phyloP scores from a whole-genome alignment of 192 early-diverging fungal genomes.

The Linnemannia schmuckeri region DNA sequence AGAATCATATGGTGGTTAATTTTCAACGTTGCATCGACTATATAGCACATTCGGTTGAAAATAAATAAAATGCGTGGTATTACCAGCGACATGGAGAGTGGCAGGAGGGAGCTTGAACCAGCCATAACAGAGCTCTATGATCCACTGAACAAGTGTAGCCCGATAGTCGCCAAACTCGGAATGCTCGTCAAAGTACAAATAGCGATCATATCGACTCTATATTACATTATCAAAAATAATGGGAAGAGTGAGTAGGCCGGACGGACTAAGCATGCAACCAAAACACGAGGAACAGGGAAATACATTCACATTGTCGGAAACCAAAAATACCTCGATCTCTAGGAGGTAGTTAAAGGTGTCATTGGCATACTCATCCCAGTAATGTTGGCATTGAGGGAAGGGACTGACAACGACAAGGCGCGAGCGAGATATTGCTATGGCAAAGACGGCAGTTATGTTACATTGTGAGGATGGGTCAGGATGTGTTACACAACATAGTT shows the following conservation, averaged over 20 bases:
- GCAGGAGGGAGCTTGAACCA: slow-evolving; percentile 6
- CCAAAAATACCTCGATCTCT: slow-evolving; percentile 28
- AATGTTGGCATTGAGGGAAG: slow-evolving; percentile 28
- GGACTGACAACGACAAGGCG: slow-evolving; percentile 18
- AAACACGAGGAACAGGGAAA: not conserved
- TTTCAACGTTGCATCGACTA: not conserved
- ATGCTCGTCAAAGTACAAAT: slow-evolving; percentile 22
- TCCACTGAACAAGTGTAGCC: slow-evolving; percentile 26
- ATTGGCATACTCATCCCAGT: slow-evolving; percentile 50
- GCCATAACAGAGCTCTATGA: slow-evolving; percentile 34
- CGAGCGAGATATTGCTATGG: slow-evolving; percentile 22
- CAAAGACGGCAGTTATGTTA: not conserved
- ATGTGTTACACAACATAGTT: slow-evolving; percentile 8
- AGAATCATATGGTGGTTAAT: not conserved
- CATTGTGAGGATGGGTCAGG: too few relatives aligned
- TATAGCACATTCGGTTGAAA: not conserved
- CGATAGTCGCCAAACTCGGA: slow-evolving; percentile 3
- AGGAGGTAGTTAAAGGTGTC: slow-evolving; percentile 42
- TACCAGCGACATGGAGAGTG: slow-evolving; percentile 43
- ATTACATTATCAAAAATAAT: not conserved
- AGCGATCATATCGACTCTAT: slow-evolving; percentile 42
- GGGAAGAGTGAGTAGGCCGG: not conserved
- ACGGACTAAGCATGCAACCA: not conserved
- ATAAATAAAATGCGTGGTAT: not conserved
- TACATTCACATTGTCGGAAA: not conserved